These are phyloP conservation scores for Exophiala phaeomuriformis DNA, from an alignment of 2,329 filamentous ascomycete species.

Conservation along the genomic window DNA sequence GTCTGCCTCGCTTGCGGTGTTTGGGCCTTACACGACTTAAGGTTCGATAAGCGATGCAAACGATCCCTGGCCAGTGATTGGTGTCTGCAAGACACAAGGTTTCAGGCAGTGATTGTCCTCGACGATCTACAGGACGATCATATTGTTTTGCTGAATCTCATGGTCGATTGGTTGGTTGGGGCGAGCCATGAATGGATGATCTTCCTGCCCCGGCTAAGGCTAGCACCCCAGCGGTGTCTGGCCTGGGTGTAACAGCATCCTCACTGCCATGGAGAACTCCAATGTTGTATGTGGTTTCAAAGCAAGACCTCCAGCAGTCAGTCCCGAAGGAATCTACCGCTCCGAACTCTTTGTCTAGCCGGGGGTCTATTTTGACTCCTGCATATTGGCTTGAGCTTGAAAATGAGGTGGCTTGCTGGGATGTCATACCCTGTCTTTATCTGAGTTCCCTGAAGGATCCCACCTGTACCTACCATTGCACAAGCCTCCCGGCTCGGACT, in stretches of 20 bases:
- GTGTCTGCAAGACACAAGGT: background rate
- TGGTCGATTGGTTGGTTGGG: background rate
- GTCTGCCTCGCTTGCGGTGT: too few species aligned
- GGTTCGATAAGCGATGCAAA: background rate
- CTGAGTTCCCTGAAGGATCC: background rate
- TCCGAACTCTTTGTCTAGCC: background rate
- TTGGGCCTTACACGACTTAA: background rate
- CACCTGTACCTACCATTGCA: background rate
- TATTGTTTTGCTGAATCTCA: background rate
- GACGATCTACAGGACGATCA: background rate
- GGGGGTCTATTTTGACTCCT: background rate
- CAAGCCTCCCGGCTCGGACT: background rate
- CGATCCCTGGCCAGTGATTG: background rate
- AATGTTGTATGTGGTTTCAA: too few species aligned
- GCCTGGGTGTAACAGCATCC: too few species aligned
- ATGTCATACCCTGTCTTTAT: background rate
- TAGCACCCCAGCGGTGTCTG: too few species aligned
- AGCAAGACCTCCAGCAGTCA: background rate
- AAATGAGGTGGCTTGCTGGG: conserved; percentile 1
- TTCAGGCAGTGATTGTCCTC: conserved; percentile 4
- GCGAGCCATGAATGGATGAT: background rate
- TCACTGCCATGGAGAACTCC: too few species aligned
- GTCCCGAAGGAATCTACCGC: background rate
- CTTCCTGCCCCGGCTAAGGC: too few species aligned
- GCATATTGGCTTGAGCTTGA: background rate